Conservation (phyloP, 192 early-diverging fungal genomes). For the Glomus cerebriforme region DNA sequence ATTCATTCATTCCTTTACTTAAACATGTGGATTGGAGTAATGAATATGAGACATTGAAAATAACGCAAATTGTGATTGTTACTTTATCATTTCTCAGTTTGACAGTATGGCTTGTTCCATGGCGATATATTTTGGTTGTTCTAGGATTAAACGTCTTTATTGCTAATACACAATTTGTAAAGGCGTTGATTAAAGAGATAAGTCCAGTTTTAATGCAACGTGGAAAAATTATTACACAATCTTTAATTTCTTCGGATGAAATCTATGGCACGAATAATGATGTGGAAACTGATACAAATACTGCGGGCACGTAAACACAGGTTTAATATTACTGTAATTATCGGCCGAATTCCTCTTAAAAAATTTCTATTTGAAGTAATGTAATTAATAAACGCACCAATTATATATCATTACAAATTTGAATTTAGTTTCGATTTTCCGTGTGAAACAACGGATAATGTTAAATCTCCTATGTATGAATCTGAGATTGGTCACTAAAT, state of each 20-base stretch:
- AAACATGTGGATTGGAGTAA: slow-evolving; percentile 57
- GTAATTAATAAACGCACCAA: too few species aligned
- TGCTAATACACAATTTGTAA: background rate
- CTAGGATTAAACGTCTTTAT: slow-evolving; percentile 43
- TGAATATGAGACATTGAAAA: slow-evolving; percentile 45
- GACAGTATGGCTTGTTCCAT: slow-evolving; percentile 50
- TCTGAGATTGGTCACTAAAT: too few species aligned
- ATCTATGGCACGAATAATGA: background rate
- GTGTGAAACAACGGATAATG: too few species aligned
- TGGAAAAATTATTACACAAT: background rate
- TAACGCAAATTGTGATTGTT: slow-evolving; percentile 47
- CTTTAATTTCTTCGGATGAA: background rate
- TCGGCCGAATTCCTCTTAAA: too few species aligned
- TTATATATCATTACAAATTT: too few species aligned
- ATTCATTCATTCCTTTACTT: slow-evolving; percentile 42
- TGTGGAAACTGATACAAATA: too few species aligned
- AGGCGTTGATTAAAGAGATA: background rate
- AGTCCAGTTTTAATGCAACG: background rate
- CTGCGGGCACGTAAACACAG: too few species aligned
- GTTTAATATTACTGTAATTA: too few species aligned
- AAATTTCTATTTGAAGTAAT: too few species aligned
- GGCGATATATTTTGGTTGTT: slow-evolving; percentile 49
- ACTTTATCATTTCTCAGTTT: slow-evolving; percentile 30
- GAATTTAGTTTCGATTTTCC: too few species aligned
- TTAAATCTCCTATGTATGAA: too few species aligned